Evolutionary conservation across 2,329 filamentous ascomycete genomes (phyloP).

Genomic region (Aspergillus intermedius): DNA sequence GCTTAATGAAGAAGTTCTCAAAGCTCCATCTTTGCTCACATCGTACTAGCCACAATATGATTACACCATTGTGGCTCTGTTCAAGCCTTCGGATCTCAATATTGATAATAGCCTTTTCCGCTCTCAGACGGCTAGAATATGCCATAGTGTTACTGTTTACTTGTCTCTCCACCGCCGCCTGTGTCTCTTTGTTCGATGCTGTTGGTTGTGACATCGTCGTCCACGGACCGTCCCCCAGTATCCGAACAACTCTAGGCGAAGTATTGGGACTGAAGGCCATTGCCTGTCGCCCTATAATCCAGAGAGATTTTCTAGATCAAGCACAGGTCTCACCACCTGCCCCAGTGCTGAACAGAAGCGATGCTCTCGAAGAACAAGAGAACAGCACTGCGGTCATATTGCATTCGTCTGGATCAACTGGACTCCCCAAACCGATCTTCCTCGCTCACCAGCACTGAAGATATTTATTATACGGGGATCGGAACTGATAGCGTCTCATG

Average conservation of each 20-base stretch:
- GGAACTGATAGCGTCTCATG: slow-evolving; percentile 34
- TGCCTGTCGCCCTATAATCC: slow-evolving; percentile 19
- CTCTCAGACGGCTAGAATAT: slow-evolving; percentile 40
- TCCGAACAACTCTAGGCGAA: slow-evolving; percentile 26
- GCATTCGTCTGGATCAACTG: slow-evolving; percentile 46
- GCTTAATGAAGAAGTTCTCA: no score
- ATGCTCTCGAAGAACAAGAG: slow-evolving; percentile 21
- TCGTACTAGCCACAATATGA: slow-evolving; percentile 11
- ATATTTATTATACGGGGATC: slow-evolving; percentile 30
- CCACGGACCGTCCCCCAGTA: slow-evolving; percentile 28
- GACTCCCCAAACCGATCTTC: slow-evolving; percentile 41
- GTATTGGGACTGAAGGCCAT: slow-evolving; percentile 20
- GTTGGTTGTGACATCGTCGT: slow-evolving; percentile 32
- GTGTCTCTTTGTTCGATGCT: slow-evolving; percentile 33
- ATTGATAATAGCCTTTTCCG: slow-evolving; percentile 42
- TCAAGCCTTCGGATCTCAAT: slow-evolving; percentile 37
- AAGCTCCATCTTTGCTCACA: background rate
- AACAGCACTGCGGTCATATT: slow-evolving; percentile 35
- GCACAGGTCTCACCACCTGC: slow-evolving; percentile 11
- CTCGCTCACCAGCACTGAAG: slow-evolving; percentile 38
- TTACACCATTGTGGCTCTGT: slow-evolving; percentile 26
- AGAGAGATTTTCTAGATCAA: slow-evolving; percentile 5
- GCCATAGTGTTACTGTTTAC: slow-evolving; percentile 40
- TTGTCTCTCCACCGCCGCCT: slow-evolving; percentile 36
- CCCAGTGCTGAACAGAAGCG: slow-evolving; percentile 10